Evolutionary conservation across 495 filamentous ascomycete species (phyloP), one percentile per base, ranked within the genome.

Genomic region (Cercophora scortea): DNA sequence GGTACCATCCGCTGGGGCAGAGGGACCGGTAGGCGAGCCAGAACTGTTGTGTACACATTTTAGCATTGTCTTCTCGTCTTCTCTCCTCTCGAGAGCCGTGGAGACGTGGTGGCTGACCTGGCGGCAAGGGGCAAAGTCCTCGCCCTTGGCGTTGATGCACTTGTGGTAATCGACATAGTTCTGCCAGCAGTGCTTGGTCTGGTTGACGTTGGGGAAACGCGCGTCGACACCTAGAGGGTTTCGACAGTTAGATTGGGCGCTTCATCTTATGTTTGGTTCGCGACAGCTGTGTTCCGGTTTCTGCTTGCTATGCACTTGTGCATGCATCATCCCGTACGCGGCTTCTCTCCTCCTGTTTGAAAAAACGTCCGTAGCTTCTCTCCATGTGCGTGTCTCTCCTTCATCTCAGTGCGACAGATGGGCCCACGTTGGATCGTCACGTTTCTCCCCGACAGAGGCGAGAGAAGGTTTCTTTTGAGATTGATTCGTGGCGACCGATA

Each of bases 101-200:
- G 17, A 13, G 13, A 13, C 9, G 10, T 32, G 8, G 4, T 10
- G 41, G 45, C 63, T 61, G 40, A 95, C 91, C 81, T 98, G 94
- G 67, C 84, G 86, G 86, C 94, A 99, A 46, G 94, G 94, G 56
- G 87, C 82, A 72, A 97, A 99, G 69, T 97, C 94, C 77, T 99
- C 94, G 71, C 94, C 94, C 82, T 97, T 97, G 71, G 91, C 92
- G 68, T 87, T 75, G 71, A 95, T 86, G 77, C 94, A 99, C 81
- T 97, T 99, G 84, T 99, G 85, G 81, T 99, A 97, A 75, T 99
- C 94, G 79, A 99, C 94, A 75, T 99, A 99, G 80, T 98, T 93
- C 67, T 95, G 91, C 91, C 91, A 95, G 87, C 89, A 96, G 71
- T 83, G 81, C 79, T 84, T 84, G 60, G 81, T 83, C 75, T 99